Evolutionary conservation across 306 rosid genomes (phyloP).

Genomic region (Castanea mollissima): DNA sequence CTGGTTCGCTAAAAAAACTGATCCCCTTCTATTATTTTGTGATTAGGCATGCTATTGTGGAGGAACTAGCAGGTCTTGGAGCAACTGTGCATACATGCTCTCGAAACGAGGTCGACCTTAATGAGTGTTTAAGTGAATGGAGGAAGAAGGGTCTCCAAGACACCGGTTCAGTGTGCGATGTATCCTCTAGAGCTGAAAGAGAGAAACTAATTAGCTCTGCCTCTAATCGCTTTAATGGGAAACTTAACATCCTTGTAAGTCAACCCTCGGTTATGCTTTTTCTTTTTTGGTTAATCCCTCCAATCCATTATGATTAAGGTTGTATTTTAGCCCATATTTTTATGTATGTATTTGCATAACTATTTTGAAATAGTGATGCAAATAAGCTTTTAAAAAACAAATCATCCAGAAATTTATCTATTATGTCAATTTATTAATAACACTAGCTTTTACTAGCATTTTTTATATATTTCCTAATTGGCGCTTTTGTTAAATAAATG

Average conservation of each 20-base stretch:
- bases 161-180: slow-evolving; percentile 17
- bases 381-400: too few relatives aligned
- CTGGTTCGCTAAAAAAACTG: neutral
- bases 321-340: too few relatives aligned
- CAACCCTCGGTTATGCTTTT: too few relatives aligned
- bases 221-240: slow-evolving; percentile 16
- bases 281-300: too few relatives aligned
- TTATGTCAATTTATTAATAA: too few relatives aligned
- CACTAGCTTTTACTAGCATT: too few relatives aligned
- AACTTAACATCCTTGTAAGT: slow-evolving; percentile 28
- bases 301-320: too few relatives aligned
- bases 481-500: too few relatives aligned
- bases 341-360: too few relatives aligned
- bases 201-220: slow-evolving; percentile 9
- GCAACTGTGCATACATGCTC: slow-evolving; percentile 27
- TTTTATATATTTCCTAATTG: too few relatives aligned
- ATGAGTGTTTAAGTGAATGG: slow-evolving; percentile 11
- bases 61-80: slow-evolving; percentile 25
- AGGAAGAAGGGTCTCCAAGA: slow-evolving; percentile 17
- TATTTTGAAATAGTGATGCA: too few relatives aligned
- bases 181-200: neutral
- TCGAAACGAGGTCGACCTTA: neutral
- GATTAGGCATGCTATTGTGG: slow-evolving; percentile 30
- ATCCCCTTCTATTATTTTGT: neutral
- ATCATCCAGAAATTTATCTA: too few relatives aligned